phyloP scores from a whole-genome alignment of 2,329 filamentous ascomycete species.

The Neurospora crassa region DNA sequence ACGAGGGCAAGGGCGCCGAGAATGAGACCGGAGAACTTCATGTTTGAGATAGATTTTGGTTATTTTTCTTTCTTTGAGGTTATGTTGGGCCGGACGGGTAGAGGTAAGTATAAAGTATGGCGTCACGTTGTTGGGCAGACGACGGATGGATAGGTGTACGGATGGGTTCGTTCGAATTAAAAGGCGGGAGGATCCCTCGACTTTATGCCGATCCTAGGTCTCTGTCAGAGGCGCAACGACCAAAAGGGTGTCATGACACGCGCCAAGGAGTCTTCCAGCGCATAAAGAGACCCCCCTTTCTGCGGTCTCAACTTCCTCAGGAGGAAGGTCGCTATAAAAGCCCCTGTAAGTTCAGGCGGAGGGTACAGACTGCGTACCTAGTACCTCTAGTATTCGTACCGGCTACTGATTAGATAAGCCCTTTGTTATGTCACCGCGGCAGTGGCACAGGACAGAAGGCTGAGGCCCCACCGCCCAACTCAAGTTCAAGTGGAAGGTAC shows the following conservation, averaged over 20 bases:
- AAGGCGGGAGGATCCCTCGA: not conserved
- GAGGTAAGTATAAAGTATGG: not conserved
- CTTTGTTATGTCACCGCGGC: slow-evolving; percentile 6
- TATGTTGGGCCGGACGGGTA: not conserved
- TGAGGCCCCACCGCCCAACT: slow-evolving; percentile 1
- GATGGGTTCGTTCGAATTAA: not conserved
- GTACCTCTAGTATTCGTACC: too few species aligned
- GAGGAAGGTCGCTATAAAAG: not conserved
- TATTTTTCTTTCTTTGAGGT: not conserved
- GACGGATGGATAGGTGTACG: not conserved
- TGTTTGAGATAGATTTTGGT: slow-evolving; percentile 28
- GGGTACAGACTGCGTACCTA: not conserved
- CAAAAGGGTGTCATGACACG: slow-evolving; percentile 2
- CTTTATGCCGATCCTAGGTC: not conserved
- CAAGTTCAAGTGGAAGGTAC: slow-evolving; percentile 6
- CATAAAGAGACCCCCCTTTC: not conserved
- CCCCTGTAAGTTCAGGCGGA: not conserved
- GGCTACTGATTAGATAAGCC: not conserved
- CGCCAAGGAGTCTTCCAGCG: slow-evolving; percentile 1
- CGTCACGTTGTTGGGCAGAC: not conserved
- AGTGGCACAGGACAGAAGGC: not conserved
- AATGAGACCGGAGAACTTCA: slow-evolving; percentile 52
- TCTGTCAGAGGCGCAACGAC: not conserved
- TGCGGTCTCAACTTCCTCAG: not conserved
- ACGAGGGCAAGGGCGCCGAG: slow-evolving; percentile 47